phyloP scores from a whole-genome alignment of 2,329 filamentous ascomycete genomes.

The Alternaria ventricosa region DNA sequence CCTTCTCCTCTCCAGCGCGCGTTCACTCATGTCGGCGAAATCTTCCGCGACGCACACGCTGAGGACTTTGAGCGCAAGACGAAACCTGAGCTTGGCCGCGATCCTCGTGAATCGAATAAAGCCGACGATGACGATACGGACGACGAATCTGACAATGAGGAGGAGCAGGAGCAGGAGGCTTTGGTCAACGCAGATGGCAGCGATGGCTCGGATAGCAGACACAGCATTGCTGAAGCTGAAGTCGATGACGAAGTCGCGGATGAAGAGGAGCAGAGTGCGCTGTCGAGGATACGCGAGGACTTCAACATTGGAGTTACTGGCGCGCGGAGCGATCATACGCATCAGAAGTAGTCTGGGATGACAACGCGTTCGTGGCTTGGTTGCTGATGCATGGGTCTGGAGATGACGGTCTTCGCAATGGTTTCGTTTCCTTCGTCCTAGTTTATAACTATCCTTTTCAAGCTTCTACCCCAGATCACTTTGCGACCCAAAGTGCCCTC shows the following conservation, averaged over 20 bases:
- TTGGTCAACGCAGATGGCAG: not conserved
- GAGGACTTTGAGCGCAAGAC: conserved; percentile 90
- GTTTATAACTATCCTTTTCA: not conserved
- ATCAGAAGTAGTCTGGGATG: not conserved
- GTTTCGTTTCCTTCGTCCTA: not conserved
- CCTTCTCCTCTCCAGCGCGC: conserved; percentile 49
- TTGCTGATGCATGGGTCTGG: not conserved
- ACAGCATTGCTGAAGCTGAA: not conserved
- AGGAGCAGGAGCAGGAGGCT: not conserved
- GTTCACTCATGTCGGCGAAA: conserved; percentile 64
- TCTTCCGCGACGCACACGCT: conserved; percentile 83
- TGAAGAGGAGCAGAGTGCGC: conserved; percentile 20
- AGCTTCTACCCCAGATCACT: not conserved
- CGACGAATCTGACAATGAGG: conserved; percentile 20
- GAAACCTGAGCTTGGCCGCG: conserved; percentile 54
- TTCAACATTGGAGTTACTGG: conserved; percentile 16
- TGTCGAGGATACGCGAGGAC: conserved; percentile 20
- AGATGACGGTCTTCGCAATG: not conserved
- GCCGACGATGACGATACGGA: conserved; percentile 37
- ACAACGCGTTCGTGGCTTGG: not conserved
- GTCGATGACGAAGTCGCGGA: conserved; percentile 12
- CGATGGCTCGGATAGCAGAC: not conserved
- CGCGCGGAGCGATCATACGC: conserved; percentile 2
- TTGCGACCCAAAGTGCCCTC: no score
- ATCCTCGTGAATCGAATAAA: conserved; percentile 35